Evolutionary conservation across 805 yeast species (phyloP).

Genomic region (Barnettozyma sp.): DNA sequence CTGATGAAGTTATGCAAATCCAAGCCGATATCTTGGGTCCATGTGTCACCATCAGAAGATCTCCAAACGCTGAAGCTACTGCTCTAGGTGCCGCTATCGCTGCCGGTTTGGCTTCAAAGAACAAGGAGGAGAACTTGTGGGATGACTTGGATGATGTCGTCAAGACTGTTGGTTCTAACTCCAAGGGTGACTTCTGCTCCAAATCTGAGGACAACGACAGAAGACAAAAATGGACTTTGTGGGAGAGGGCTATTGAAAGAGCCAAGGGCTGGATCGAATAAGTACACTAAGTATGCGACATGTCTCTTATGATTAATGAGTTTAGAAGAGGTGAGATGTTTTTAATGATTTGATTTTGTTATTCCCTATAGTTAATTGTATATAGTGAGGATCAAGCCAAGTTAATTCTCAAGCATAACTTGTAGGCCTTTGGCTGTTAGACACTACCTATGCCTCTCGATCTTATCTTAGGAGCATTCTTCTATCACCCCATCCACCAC

Average conservation of each 20-base stretch:
- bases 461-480: no score
- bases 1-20: slow-evolving; percentile 87
- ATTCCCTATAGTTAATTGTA: not conserved
- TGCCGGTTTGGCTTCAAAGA: slow-evolving; percentile 61
- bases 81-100: slow-evolving; percentile 97
- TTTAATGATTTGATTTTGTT: slow-evolving; percentile 2
- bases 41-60: slow-evolving; percentile 71
- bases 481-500: no score
- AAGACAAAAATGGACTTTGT: slow-evolving; percentile 62
- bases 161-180: slow-evolving; percentile 31
- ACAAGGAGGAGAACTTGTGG: slow-evolving; percentile 63
- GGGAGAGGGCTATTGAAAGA: slow-evolving; percentile 83
- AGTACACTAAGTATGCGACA: not conserved
- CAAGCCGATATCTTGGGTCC: slow-evolving; percentile 92
- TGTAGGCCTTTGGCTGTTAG: no score
- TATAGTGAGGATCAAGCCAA: slow-evolving; percentile 1
- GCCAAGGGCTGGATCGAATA: slow-evolving; percentile 68
- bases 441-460: no score
- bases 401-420: no score
- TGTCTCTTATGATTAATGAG: slow-evolving; percentile 2
- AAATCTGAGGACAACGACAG: slow-evolving; percentile 47
- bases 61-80: slow-evolving; percentile 82
- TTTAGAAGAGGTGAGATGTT: slow-evolving; percentile 3
- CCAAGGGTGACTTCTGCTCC: slow-evolving; percentile 30
- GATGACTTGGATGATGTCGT: slow-evolving; percentile 62